Evolutionary conservation across 306 rosid genomes (phyloP), one percentile per base, ranked within the genome.

Genomic region (Corylus avellana): DNA sequence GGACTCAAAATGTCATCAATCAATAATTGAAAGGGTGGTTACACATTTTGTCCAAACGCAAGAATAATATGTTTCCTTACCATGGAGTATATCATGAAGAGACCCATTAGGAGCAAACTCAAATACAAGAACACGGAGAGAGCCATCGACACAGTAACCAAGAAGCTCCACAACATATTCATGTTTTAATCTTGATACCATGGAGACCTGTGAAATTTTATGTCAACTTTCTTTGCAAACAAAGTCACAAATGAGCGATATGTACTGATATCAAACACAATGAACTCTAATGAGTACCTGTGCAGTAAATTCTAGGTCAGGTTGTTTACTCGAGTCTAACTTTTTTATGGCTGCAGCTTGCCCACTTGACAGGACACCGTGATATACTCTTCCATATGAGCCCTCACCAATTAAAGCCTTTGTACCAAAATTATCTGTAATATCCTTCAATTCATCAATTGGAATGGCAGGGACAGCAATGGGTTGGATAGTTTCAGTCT

Each of bases 61-160:
- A 67, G 64, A 49, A 29, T 37, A 25, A 59, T 46, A 46, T n/a
- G 25, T 58, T 20, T n/a, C 79, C 85, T 79, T 67, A 89, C 97
- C 96, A 56, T 91, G 96, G 44, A 93, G 86, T 80, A 87, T 84
- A 79, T 91, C 96, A 74, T 93, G 94, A 77, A 93, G 94, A 71
- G 97, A 91, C 18, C 94, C 97, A 17, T 89, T 79, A 53, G 96
- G 90, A 78, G 97, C 94, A 85, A 79, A 89, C 81, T 91, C 94
- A 61, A 84, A 91, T 17, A 94, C 88, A 74, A 93, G 93, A 81
- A 89, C 87, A 17, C 91, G 94, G 29, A 88, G 86, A 75, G 94
- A 86, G 62, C 96, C 94, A 71, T 89, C 94, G 18, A 87, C 82
- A 46, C 93, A 88, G 79, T 91, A 93, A 85, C 87, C 89, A 64